Base-by-base conservation (phyloP, 306 rosid species). In the Vigna radiata region DNA sequence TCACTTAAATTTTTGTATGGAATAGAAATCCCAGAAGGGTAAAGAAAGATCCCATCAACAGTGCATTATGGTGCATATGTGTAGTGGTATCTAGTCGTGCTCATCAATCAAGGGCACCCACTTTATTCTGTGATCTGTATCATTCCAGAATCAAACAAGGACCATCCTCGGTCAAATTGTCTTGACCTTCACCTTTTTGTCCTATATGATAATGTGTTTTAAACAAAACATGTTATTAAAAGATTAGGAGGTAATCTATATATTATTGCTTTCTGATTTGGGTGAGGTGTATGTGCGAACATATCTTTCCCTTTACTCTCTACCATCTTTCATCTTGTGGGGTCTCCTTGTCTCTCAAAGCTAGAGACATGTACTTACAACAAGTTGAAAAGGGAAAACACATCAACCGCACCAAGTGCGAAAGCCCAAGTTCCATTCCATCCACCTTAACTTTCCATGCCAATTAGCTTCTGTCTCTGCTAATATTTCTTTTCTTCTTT, bases 271-370 rank as follows among this genome's bases (percentile, higher is more conserved):
- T 83, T 75, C 59, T 44, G 23, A 27, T 69, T 78, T 78, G 27
- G 82, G 44, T 55, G 72, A 53, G 84, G 60, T 25, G 27, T 25
- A 25, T 25, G 27, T 25, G 27, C 27, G 27, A 25, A 64, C 60
- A 44, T 44, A 23, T 33, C 49, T 58, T 48, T 69, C 54, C 18
- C 27, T 25, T 25, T 25, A 25, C 27, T 25, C 27, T 25, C 27
- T 60, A 46, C 73, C 60, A 70, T 74, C 75, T 52, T 77, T 58
- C 78, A 70, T 68, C 82, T 56, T 65, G 83, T 86, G 81, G 89
- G 86, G 81, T 68, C 31, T 54, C 33, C 8, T 0, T 79, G 85
- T 86, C 68, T 46, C 83, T 50, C 77, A 70, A 68, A 1, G 71
- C 66, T 41, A n/a, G 31, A 31, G 29, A 48, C 84, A 84, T 23